phyloP scores from a whole-genome alignment of 2,329 filamentous ascomycete genomes.

The Colletotrichum incanum region DNA sequence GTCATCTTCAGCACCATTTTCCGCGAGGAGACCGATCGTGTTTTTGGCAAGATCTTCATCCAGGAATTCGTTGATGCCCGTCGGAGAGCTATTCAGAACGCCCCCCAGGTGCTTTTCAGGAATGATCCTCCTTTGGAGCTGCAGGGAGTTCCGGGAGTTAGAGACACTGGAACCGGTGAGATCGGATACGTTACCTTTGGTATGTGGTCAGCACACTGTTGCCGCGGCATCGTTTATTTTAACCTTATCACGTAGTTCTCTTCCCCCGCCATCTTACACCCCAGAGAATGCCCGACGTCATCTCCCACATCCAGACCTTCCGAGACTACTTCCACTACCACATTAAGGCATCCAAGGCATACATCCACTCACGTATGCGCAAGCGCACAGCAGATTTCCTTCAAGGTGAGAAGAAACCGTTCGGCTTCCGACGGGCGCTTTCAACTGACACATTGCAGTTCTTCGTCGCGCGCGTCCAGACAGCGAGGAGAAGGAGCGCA shows the following conservation, averaged over 20 bases:
- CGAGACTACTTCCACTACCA: conserved; percentile 99
- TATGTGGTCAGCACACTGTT: conserved; percentile 60
- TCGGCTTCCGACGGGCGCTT: not conserved
- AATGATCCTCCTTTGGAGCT: conserved; percentile 95
- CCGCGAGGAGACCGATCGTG: conserved; percentile 95
- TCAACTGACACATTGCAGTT: conserved; percentile 67
- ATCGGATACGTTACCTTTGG: conserved; percentile 99
- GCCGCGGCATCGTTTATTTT: conserved; percentile 26
- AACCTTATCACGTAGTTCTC: conserved; percentile 73
- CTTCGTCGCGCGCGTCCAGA: conserved; percentile 95
- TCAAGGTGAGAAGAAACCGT: conserved; percentile 78
- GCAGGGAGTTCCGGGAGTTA: conserved; percentile 87
- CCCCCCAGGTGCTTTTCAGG: conserved; percentile 95
- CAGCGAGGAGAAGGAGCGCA: conserved; percentile 96
- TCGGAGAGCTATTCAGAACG: conserved; percentile 96
- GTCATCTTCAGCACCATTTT: conserved; percentile 99
- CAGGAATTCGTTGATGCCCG: conserved; percentile 99
- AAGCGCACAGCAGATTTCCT: conserved; percentile 98
- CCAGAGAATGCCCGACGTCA: conserved; percentile 93
- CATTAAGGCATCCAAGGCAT: conserved; percentile 99
- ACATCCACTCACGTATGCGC: conserved; percentile 98
- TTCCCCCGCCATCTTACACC: conserved; percentile 95
- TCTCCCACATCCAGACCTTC: conserved; percentile 99
- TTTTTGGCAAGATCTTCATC: conserved; percentile 98
- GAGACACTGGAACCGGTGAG: conserved; percentile 82